phyloP scores from a whole-genome alignment of 2,329 filamentous ascomycete species.

The Pseudogymnoascus sp. region DNA sequence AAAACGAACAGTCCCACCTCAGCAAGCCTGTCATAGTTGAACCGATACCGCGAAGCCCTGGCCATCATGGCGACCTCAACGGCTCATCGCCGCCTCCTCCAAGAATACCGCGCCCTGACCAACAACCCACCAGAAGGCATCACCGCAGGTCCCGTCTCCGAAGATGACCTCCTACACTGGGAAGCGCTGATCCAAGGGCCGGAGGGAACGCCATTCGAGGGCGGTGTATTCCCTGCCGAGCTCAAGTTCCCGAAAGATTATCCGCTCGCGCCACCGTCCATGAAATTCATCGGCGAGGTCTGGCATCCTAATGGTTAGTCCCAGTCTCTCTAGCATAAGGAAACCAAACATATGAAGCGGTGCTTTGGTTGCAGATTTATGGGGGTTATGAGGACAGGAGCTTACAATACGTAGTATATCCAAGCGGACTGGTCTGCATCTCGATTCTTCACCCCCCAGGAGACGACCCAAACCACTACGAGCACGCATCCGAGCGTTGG shows the following conservation, averaged over 20 bases:
- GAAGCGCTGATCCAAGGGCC: conserved; percentile 94
- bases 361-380: neutral
- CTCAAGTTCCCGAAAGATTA: conserved; percentile 95
- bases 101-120: conserved; percentile 90
- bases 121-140: conserved; percentile 97
- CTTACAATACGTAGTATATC: conserved; percentile 58
- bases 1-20: neutral
- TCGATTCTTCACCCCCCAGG: conserved; percentile 96
- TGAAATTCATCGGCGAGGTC: conserved; percentile 90
- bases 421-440: conserved; percentile 88
- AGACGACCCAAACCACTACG: conserved; percentile 97
- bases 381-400: too few relatives aligned
- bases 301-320: conserved; percentile 89
- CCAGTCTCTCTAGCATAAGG: neutral
- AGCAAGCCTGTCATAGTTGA: neutral
- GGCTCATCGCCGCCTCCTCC: conserved; percentile 74
- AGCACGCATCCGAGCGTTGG: conserved; percentile 92
- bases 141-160: conserved; percentile 82
- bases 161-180: conserved; percentile 95
- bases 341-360: neutral
- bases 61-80: conserved; percentile 49
- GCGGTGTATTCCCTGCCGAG: conserved; percentile 90
- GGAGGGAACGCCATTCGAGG: conserved; percentile 92
- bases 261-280: conserved; percentile 88
- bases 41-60: neutral